A percentile compares a stretch with the other conserved stretches of the same genome.
Conservation (phyloP, 2,329 filamentous ascomycete genomes). For the Aureobasidium melanogenum region DNA sequence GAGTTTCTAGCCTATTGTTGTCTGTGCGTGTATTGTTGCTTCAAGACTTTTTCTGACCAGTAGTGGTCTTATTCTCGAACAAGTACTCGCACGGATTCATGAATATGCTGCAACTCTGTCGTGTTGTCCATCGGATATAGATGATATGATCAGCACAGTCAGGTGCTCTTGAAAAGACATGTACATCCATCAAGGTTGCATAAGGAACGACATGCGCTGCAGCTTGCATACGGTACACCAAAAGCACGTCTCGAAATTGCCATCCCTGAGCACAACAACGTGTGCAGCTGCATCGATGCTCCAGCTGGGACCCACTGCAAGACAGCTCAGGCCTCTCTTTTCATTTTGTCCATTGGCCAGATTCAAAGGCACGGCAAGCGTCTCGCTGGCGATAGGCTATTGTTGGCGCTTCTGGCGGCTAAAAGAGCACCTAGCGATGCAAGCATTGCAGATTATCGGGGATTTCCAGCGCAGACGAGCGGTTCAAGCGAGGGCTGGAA, state of each 20-base stretch:
- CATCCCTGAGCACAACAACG: neutral
- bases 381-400: conserved; percentile 3
- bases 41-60: neutral
- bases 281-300: neutral
- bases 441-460: neutral
- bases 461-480: neutral
- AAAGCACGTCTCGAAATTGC: neutral
- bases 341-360: neutral
- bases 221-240: neutral
- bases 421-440: neutral
- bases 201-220: neutral
- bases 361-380: neutral
- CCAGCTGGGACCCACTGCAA: neutral
- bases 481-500: neutral
- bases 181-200: neutral
- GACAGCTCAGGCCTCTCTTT: neutral
- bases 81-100: neutral
- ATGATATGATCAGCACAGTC: neutral
- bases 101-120: neutral
- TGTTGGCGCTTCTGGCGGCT: conserved; percentile 7
- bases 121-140: neutral
- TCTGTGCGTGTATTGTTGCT: neutral
- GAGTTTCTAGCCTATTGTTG: neutral
- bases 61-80: neutral
- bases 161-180: neutral